Evolutionary conservation across 2,329 filamentous ascomycete genomes (phyloP).

Genomic region (Calonectria pseudoturangicola): DNA sequence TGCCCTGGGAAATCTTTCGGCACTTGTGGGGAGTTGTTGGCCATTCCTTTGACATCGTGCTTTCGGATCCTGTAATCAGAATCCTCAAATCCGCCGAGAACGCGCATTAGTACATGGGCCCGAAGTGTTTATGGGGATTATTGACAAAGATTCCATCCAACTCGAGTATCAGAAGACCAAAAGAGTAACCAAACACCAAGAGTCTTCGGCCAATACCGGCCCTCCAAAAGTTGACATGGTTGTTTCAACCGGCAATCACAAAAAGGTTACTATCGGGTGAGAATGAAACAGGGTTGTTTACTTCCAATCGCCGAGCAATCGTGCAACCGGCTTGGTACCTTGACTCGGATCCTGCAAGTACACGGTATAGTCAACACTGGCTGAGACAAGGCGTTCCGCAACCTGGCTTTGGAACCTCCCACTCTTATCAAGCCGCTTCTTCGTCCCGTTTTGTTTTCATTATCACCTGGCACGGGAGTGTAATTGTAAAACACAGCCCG

Average conservation of each 20-base stretch:
- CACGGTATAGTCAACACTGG: conserved; percentile 97
- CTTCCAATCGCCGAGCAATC: conserved; percentile 95
- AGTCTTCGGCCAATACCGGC: conserved; percentile 67
- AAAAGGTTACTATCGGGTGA: conserved; percentile 92
- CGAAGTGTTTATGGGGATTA: conserved; percentile 91
- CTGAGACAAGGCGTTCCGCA: conserved; percentile 90
- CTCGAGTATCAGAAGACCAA: conserved; percentile 40
- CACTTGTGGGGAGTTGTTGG: conserved; percentile 87
- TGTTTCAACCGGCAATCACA: conserved; percentile 93
- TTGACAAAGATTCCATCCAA: conserved; percentile 84
- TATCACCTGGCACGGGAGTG: conserved; percentile 78
- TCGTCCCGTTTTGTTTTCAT: conserved; percentile 83
- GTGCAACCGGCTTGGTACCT: conserved; percentile 88
- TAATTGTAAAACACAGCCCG: conserved; percentile 93
- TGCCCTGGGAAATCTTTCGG: conserved; percentile 92
- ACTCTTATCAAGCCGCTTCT: conserved; percentile 87
- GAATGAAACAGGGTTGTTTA: conserved; percentile 96
- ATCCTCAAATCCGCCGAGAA: conserved; percentile 96
- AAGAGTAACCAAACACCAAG: not conserved
- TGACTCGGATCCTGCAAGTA: conserved; percentile 92
- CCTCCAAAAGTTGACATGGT: conserved; percentile 95
- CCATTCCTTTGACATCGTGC: conserved; percentile 97
- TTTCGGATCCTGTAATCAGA: conserved; percentile 90
- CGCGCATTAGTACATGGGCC: conserved; percentile 92
- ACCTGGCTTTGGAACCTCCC: conserved; percentile 85